phyloP scores from a whole-genome alignment of 257 asterid genomes.

The Craterostigma plantagineum region DNA sequence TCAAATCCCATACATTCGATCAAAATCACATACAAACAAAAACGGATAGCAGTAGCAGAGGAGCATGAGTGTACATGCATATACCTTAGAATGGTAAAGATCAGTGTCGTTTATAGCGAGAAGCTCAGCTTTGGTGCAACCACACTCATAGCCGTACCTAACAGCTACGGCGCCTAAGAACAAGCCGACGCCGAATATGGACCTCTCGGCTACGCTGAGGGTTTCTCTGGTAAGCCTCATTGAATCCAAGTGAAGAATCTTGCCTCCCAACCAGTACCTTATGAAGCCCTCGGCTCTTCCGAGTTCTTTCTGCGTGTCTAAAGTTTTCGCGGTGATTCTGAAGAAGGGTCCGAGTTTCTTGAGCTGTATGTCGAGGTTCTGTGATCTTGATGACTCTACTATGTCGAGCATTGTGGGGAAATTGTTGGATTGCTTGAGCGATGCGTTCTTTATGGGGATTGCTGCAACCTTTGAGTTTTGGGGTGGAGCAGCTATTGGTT shows the following conservation, averaged over 20 bases:
- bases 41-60: neutral
- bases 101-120: constrained; percentile 78
- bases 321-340: constrained; percentile 49
- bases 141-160: constrained; percentile 56
- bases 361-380: constrained; percentile 52
- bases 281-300: constrained; percentile 71
- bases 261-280: constrained; percentile 69
- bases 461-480: too few relatives aligned
- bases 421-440: neutral
- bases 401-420: constrained; percentile 63
- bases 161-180: constrained; percentile 85
- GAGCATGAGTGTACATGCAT: constrained; percentile 3
- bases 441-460: too few relatives aligned
- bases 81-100: constrained; percentile 77
- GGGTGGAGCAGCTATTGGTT: neutral
- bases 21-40: neutral
- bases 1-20: neutral
- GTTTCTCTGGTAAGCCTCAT: constrained; percentile 51
- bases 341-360: constrained; percentile 64
- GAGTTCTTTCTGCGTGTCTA: constrained; percentile 27
- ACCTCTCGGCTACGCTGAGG: constrained; percentile 49
- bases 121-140: constrained; percentile 59
- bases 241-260: constrained; percentile 65
- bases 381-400: constrained; percentile 40
- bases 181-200: constrained; percentile 82